Evolutionary conservation across 306 rosid genomes (phyloP).

Genomic region (Oemleria cerasiformis): DNA sequence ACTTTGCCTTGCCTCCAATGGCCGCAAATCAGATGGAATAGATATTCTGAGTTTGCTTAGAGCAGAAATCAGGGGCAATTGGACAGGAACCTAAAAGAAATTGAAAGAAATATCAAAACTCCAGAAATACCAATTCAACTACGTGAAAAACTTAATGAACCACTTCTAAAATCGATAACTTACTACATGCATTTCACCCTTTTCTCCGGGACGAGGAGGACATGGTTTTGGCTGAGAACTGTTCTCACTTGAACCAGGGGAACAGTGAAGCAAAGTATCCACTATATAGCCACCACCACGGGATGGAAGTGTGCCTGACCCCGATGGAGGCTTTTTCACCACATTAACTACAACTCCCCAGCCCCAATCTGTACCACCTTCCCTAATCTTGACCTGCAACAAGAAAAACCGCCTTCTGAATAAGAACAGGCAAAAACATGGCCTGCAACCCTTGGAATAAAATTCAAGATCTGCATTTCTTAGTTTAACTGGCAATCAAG

Average conservation of each 20-base stretch:
- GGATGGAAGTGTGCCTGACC: constrained; percentile 27
- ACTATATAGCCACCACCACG: constrained; percentile 77
- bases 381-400: constrained; percentile 80
- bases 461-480: background rate
- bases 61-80: constrained; percentile 70
- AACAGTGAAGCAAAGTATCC: constrained; percentile 91
- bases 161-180: constrained; percentile 25
- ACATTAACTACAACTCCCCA: constrained; percentile 99
- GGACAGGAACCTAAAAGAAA: constrained; percentile 85
- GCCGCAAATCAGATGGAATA: constrained; percentile 91
- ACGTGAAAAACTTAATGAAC: constrained; percentile 8
- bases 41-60: constrained; percentile 79
- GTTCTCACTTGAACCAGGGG: constrained; percentile 75
- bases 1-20: constrained; percentile 94
- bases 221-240: constrained; percentile 86
- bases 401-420: background rate
- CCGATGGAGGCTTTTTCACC: constrained; percentile 72
- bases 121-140: constrained; percentile 7
- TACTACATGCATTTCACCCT: constrained; percentile 99
- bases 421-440: constrained; percentile 1
- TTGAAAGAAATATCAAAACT: constrained; percentile 23
- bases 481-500: background rate
- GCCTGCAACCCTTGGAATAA: background rate
- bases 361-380: constrained; percentile 99
- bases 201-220: constrained; percentile 91